These are phyloP conservation scores for Pseudocercospora fuligena DNA, from an alignment of 2,329 filamentous ascomycete species.

Conservation along the genomic window DNA sequence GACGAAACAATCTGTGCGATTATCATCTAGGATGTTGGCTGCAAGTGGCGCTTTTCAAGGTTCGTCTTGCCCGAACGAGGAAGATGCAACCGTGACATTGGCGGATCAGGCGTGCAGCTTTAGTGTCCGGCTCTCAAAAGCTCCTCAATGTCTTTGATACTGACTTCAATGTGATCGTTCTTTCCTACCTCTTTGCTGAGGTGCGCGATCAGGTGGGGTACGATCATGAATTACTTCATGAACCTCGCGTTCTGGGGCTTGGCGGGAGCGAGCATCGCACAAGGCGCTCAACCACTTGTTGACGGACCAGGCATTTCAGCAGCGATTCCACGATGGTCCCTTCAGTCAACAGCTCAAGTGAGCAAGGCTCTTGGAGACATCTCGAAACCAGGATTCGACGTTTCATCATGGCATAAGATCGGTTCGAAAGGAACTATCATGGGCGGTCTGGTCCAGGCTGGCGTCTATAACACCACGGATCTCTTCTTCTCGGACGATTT, in stretches of 20 bases:
- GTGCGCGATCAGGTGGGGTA: background rate
- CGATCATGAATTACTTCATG: background rate
- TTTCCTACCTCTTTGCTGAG: background rate
- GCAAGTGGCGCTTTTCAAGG: background rate
- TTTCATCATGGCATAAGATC: conserved; percentile 18
- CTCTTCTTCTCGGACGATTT: conserved; percentile 19
- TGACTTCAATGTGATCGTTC: background rate
- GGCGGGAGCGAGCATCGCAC: background rate
- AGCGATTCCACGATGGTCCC: conserved; percentile 16
- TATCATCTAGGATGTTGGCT: background rate
- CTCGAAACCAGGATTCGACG: conserved; percentile 12
- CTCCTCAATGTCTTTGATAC: background rate
- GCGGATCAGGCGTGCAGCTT: background rate
- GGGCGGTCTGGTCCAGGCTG: conserved; percentile 16
- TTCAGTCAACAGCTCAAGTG: conserved; percentile 18
- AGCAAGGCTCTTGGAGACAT: background rate
- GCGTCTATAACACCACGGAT: conserved; percentile 14
- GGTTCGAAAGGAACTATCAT: conserved; percentile 17
- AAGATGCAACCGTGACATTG: background rate
- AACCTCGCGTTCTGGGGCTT: conserved; percentile 1
- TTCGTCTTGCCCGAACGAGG: background rate
- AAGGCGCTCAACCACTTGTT: conserved; percentile 3
- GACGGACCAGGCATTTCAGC: conserved; percentile 1
- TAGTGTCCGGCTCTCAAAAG: background rate
- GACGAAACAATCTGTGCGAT: background rate